Base-by-base conservation (phyloP, 495 filamentous ascomycete species). In the Neurospora sp. region DNA sequence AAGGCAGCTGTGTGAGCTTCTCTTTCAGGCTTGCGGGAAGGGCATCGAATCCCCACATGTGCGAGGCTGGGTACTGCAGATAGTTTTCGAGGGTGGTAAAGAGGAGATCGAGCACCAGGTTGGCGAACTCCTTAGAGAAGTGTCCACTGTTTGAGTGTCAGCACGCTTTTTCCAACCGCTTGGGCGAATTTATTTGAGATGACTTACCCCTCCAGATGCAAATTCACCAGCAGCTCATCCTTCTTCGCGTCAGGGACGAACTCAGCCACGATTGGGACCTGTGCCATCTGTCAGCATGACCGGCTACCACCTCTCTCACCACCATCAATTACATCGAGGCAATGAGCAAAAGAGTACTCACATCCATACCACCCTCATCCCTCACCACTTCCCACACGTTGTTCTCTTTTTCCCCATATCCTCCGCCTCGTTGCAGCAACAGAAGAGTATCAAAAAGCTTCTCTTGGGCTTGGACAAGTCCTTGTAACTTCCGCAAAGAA, bases 351-450 rank as follows among this genome's bases (percentile, higher is more conserved):
- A 14, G 3, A 48, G 31, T 75, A 82, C 87, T 85, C 73, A 88
- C 84, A 81, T 93, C 92, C 92, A 96, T 96, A 61, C 86, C 82
- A 2, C 93, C 92, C 70, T 86, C 80, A 75, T 96, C 93, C 35
- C 86, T 79, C 71, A 88, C 81, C 37, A 93, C 74, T 6, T 82
- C 83, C 93, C 93, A 96, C 31, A 94, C 79, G 0, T 6, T 35
- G 12, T 35, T 14, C 6, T 14, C 6, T 3, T 35, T 9, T 12
- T 61, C 27, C 12, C 7, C 14, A 14, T 61, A 4, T 2, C 27
- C 53, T 35, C 27, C 53, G 0, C 84, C 80, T 37, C 88, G 86
- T 73, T 96, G 93, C 65, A 94, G 81, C 71, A 96, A 85, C 70
- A 96, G 83, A 71, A 96, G 80, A 14, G 90, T 92, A 80, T 96